Evolutionary conservation across 179 eudicot genomes (phyloP).

Genomic region (Spinacia oleracea): DNA sequence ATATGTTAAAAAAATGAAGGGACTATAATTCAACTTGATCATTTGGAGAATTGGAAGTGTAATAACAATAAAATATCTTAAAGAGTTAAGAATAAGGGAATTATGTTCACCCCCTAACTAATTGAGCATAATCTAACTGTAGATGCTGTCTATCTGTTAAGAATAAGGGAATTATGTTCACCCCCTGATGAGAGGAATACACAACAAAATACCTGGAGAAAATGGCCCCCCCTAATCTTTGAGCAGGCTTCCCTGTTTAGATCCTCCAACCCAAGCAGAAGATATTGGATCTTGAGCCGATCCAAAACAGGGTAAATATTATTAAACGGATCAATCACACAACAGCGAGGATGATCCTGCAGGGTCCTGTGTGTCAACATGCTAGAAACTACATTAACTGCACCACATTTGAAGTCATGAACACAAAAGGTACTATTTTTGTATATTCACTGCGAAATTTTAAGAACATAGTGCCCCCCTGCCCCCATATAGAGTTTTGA

Average conservation of each 20-base stretch:
- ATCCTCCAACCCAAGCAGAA: constrained; percentile 68
- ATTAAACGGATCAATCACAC: constrained; percentile 77
- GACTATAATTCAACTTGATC: background rate
- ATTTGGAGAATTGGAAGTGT: background rate
- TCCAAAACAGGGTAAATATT: constrained; percentile 77
- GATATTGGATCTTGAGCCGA: constrained; percentile 69
- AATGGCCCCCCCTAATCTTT: constrained; percentile 73
- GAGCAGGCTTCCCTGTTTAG: constrained; percentile 45
- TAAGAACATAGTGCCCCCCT: background rate
- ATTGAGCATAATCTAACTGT: background rate
- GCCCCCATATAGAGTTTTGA: background rate
- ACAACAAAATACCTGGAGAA: constrained; percentile 59
- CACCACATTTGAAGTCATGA: background rate
- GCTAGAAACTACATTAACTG: constrained; percentile 8
- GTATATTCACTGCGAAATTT: background rate
- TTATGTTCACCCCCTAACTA: background rate
- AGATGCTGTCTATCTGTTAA: background rate
- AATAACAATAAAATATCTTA: background rate
- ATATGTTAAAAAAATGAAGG: background rate
- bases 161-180: too few species aligned
- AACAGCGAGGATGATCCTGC: constrained; percentile 45
- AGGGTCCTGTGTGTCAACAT: constrained; percentile 52
- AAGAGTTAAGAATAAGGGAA: background rate
- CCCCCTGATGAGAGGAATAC: background rate
- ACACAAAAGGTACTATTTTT: background rate